Percentiles rank a stretch among this genome's conserved stretches.
phyloP scores from a whole-genome alignment of 768 basidiomycete species.

The Serpula lacrymans region DNA sequence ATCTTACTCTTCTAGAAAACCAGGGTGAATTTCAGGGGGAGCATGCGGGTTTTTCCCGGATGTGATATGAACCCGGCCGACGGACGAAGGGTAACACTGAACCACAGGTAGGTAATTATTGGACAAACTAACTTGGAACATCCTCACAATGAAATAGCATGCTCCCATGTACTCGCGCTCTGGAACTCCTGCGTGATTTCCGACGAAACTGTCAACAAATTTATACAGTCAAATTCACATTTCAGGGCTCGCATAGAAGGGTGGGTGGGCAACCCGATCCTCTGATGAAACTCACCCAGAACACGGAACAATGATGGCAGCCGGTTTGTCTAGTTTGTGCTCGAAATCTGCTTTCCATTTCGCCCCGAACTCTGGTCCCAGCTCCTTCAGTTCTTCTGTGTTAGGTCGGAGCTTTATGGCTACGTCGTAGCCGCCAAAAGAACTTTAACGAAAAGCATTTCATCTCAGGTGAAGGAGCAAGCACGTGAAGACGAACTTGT shows the following conservation, averaged over 20 bases:
- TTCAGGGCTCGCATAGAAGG: too few relatives aligned
- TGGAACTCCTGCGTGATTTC: constrained; percentile 9
- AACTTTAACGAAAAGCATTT: neutral
- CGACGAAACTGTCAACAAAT: constrained; percentile 13
- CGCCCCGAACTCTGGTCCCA: constrained; percentile 15
- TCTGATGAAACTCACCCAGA: constrained; percentile 7
- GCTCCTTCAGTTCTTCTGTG: constrained; percentile 13
- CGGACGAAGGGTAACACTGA: constrained; percentile 44
- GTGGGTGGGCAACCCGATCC: too few relatives aligned
- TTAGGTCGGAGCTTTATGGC: constrained; percentile 22
- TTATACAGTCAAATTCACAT: too few relatives aligned
- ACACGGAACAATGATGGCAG: constrained; percentile 1
- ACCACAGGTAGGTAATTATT: neutral
- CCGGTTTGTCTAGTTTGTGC: constrained; percentile 18
- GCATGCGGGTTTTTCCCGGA: constrained; percentile 39
- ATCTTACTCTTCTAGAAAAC: constrained; percentile 42
- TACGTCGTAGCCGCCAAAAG: constrained; percentile 7
- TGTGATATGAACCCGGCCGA: constrained; percentile 45
- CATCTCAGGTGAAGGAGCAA: neutral
- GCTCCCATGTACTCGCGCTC: constrained; percentile 13
- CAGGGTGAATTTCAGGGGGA: constrained; percentile 41
- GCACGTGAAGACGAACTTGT: constrained; percentile 43
- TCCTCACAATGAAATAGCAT: constrained; percentile 29
- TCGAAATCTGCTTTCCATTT: constrained; percentile 18
- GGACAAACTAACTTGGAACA: neutral